Evolutionary conservation across 352 stramenopile genomes (phyloP).

Genomic region (Pythium pyrilobum): DNA sequence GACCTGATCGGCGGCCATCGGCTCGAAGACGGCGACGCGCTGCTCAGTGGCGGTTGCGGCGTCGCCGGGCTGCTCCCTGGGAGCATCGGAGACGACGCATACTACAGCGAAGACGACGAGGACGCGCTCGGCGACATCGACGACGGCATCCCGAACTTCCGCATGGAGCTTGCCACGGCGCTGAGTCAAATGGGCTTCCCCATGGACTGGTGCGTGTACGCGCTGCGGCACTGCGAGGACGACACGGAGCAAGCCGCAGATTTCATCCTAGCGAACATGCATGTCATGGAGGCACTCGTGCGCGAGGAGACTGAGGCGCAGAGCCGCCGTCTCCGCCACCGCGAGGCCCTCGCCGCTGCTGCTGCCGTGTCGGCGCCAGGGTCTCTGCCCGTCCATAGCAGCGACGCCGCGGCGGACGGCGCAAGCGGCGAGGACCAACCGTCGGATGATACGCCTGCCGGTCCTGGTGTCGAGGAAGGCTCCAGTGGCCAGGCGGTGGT

Average conservation of each 20-base stretch:
- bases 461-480: not conserved
- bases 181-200: slow-evolving; percentile 85
- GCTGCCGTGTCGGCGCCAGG: slow-evolving; percentile 4
- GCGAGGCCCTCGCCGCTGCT: slow-evolving; percentile 20
- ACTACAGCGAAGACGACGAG: slow-evolving; percentile 84
- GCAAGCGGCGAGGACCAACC: not conserved
- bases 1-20: slow-evolving; percentile 81
- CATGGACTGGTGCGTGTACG: slow-evolving; percentile 86
- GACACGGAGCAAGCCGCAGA: slow-evolving; percentile 77
- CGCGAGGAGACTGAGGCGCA: slow-evolving; percentile 62
- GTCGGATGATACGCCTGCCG: not conserved
- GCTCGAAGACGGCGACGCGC: slow-evolving; percentile 58
- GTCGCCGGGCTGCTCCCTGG: slow-evolving; percentile 20
- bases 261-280: slow-evolving; percentile 83
- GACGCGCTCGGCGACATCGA: slow-evolving; percentile 41
- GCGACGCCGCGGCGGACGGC: not conserved
- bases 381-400: not conserved
- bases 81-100: slow-evolving; percentile 49
- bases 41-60: slow-evolving; percentile 26
- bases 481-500: not conserved
- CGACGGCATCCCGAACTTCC: slow-evolving; percentile 72
- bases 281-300: slow-evolving; percentile 73
- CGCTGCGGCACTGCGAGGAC: slow-evolving; percentile 76
- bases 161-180: slow-evolving; percentile 72
- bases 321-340: slow-evolving; percentile 41